phyloP scores from a whole-genome alignment of 768 basidiomycete genomes.

The Psilocybe sp. region DNA sequence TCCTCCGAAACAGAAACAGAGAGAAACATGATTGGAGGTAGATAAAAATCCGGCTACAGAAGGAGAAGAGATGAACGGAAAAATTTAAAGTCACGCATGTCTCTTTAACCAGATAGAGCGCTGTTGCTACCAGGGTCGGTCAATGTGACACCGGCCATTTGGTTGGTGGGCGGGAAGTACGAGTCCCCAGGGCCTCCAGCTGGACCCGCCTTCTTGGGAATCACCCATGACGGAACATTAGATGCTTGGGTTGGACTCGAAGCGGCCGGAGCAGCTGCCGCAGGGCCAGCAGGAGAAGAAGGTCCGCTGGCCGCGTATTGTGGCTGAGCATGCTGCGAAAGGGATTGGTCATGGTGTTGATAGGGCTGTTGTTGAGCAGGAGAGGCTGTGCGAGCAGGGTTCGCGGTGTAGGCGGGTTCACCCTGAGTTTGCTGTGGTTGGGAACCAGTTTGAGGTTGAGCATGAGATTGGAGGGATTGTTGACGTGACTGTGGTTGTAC shows the following conservation, averaged over 20 bases:
- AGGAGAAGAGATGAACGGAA: no score
- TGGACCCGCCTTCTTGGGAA: constrained; percentile 35
- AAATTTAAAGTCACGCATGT: no score
- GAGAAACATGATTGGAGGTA: no score
- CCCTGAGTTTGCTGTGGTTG: no score
- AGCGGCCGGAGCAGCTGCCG: constrained; percentile 3
- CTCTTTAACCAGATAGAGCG: constrained; percentile 1
- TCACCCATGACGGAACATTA: constrained; percentile 41
- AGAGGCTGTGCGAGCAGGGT: no score
- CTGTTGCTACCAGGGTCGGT: constrained; percentile 5
- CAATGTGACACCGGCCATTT: background rate
- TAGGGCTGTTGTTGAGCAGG: constrained; percentile 13
- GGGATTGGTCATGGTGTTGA: constrained; percentile 17
- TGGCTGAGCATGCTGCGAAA: constrained; percentile 13
- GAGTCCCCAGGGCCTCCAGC: constrained; percentile 3
- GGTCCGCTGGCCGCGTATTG: constrained; percentile 8
- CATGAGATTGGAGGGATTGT: constrained; percentile 2
- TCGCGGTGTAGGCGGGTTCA: no score
- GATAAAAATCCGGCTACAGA: no score
- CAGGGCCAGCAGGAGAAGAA: constrained; percentile 4
- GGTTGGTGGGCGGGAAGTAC: constrained; percentile 4
- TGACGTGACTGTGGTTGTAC: constrained; percentile 8
- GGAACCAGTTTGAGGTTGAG: no score
- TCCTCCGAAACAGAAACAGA: no score
- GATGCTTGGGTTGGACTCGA: constrained; percentile 15